Evolutionary conservation across 2,329 filamentous ascomycete genomes (phyloP).

Genomic region (Pleochaeta shiraiana): DNA sequence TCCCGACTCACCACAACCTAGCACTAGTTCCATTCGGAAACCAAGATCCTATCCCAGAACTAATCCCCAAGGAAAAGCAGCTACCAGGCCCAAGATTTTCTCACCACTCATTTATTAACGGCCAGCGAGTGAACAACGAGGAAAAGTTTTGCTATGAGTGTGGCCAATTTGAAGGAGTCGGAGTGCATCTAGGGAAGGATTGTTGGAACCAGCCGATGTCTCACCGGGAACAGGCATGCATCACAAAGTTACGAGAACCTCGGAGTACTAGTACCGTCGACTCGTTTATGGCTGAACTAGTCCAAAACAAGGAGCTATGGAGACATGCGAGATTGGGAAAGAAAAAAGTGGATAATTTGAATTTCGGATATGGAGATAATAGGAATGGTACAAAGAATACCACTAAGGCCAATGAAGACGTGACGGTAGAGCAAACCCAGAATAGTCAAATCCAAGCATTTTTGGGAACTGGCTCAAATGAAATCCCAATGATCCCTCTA

Average conservation of each 20-base stretch:
- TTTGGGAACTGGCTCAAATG: neutral
- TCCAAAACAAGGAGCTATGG: neutral
- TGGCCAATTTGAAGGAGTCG: neutral
- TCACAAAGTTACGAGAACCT: neutral
- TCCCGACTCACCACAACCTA: neutral
- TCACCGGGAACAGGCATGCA: neutral
- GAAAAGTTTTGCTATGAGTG: neutral
- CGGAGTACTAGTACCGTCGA: neutral
- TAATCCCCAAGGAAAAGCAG: neutral
- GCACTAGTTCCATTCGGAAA: neutral
- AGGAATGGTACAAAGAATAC: too few species aligned
- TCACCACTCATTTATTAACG: neutral
- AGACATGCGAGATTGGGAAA: neutral
- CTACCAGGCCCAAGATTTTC: neutral
- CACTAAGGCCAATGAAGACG: too few species aligned
- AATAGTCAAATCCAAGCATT: neutral
- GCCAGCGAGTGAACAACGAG: neutral
- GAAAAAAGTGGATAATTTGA: neutral
- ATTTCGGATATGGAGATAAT: neutral
- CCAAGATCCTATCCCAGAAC: neutral
- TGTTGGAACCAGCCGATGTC: neutral
- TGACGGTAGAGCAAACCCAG: neutral
- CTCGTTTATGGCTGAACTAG: neutral
- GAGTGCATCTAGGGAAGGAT: neutral
- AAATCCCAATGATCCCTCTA: neutral